A percentile compares a stretch with the other conserved stretches of the same genome.
These are phyloP conservation scores for Saccharomyces hybrid DNA, from an alignment of 1,139 yeast genomes.

Conservation along the genomic window DNA sequence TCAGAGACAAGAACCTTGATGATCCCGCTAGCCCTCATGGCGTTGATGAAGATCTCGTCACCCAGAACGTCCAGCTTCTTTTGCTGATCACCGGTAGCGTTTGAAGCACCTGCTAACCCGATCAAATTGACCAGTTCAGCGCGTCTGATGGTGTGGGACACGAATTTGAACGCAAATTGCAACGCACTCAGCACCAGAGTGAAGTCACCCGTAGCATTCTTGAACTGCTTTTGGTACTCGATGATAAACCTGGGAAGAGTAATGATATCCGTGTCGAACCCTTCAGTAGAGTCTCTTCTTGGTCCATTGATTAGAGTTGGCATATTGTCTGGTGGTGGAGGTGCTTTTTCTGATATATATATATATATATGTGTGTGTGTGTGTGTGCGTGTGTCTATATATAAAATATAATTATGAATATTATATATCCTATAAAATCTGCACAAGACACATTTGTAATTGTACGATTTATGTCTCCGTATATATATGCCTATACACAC, in stretches of 20 bases:
- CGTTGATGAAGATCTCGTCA: conserved; percentile 93
- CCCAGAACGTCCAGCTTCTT: conserved; percentile 96
- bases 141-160: conserved; percentile 91
- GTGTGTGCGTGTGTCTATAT: too few relatives aligned
- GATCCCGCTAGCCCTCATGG: conserved; percentile 89
- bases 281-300: conserved; percentile 7
- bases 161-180: conserved; percentile 93
- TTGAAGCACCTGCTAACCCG: conserved; percentile 76
- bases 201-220: conserved; percentile 83
- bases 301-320: not conserved
- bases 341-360: too few relatives aligned
- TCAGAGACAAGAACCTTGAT: conserved; percentile 88
- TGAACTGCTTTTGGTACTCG: conserved; percentile 68
- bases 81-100: conserved; percentile 94
- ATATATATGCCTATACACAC: not conserved
- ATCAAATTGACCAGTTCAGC: conserved; percentile 91
- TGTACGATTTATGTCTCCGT: not conserved
- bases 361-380: not conserved
- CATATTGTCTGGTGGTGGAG: not conserved
- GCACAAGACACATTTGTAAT: not conserved
- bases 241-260: conserved; percentile 85
- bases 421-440: too few relatives aligned
- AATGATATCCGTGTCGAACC: conserved; percentile 75
- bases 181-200: conserved; percentile 79
- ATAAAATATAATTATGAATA: too few relatives aligned